phyloP scores from a whole-genome alignment of 192 early-diverging fungal species.

The Haplosporangium gracile region DNA sequence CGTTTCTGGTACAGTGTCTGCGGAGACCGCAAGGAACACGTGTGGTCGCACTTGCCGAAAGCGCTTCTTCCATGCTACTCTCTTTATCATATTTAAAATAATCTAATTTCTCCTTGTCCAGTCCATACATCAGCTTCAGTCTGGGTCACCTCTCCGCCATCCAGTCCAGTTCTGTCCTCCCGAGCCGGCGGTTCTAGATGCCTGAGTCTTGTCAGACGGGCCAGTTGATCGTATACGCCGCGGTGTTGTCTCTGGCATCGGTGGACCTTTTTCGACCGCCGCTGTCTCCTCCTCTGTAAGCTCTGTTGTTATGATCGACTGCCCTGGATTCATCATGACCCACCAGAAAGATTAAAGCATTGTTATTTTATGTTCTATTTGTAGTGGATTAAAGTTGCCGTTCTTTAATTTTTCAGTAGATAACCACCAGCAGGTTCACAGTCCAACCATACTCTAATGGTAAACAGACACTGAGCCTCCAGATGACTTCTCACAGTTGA shows the following conservation, averaged over 20 bases:
- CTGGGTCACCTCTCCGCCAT: constrained; percentile 2
- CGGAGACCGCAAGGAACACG: not conserved
- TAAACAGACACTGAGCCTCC: too few species aligned
- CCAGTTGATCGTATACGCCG: not conserved
- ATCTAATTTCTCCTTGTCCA: not conserved
- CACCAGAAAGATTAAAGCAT: too few species aligned
- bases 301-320: too few species aligned
- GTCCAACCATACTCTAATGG: too few species aligned
- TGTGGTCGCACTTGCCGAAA: not conserved
- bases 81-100: not conserved
- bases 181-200: not conserved
- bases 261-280: not conserved
- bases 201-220: not conserved
- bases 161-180: not conserved
- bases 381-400: too few species aligned
- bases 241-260: not conserved
- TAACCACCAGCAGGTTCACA: too few species aligned
- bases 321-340: too few species aligned
- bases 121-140: not conserved
- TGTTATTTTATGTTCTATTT: too few species aligned
- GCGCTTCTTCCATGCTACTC: not conserved
- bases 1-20: too few species aligned
- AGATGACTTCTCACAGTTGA: too few species aligned
- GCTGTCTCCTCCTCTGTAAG: not conserved
- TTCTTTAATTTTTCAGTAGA: too few species aligned